Evolutionary conservation across 1,284 basidiomycete species (phyloP), one percentile per base, ranked within the genome.

Genomic region (Ceratorhiza oryzae-sativae): DNA sequence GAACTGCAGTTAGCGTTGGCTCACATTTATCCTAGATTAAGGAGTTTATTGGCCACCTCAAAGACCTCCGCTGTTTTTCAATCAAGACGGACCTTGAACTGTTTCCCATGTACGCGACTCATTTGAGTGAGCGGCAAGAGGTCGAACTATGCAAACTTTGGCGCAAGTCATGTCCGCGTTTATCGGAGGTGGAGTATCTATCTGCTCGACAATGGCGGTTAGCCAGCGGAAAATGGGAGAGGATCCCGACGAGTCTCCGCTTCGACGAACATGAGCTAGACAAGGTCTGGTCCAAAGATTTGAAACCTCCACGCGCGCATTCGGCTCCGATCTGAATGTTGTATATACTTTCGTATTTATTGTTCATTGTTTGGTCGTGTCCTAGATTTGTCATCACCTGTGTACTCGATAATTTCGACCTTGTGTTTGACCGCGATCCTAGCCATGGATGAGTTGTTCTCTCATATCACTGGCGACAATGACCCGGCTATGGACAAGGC

Each of bases 371-470:
- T 67, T 67, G 36, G 9, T 67, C 39, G 6, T 27, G 39, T 46
- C 3, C 30, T 63, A 36, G n/a, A 55, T 67, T 67, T 55, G 63
- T 67, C 48, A 67, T 18, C 63, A n/a, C 1, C 10, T 34, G n/a
- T 53, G 49, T 8, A 25, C 30, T 34, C 63, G 45, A 67, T 9
- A 67, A 67, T 67, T 67, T 67, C 63, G 48, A 42, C 13, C 39
- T 46, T 25, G 34, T 41, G 49, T n/a, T 42, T 36, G 36, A 41
- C 63, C 36, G 30, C 30, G 0, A 48, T 32, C 30, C 27, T 27
- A 42, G n/a, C 30, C 15, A 67, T 67, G 63, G 63, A 67, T 25
- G 63, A 67, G 20, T 55, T 67, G n/a, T 67, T 67, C 39, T 67
- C 63, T 10, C 63, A 67, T 32, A 67, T 67, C 18, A 67, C 63